Percentiles rank a stretch among this genome's conserved stretches.
phyloP scores from a whole-genome alignment of 2,329 filamentous ascomycete species.

The Aspergillus ochraceoroseus region DNA sequence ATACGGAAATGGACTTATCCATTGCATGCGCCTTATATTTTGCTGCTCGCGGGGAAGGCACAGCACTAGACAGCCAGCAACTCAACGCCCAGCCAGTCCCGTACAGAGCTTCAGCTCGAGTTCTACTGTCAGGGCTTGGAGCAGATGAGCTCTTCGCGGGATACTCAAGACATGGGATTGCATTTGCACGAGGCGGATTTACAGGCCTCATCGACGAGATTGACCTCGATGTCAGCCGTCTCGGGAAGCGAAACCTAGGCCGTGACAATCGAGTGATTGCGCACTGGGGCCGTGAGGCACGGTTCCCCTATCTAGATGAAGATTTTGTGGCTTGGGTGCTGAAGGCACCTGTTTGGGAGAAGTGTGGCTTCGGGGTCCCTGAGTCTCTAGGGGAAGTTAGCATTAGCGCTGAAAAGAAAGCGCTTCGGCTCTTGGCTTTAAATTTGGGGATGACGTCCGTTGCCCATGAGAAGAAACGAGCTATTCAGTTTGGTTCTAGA shows the following conservation, averaged over 20 bases:
- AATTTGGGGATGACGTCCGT: conserved; percentile 66
- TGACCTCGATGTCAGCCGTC: conserved; percentile 73
- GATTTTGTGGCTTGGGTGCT: conserved; percentile 77
- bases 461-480: conserved; percentile 85
- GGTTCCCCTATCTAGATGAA: conserved; percentile 90
- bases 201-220: conserved; percentile 72
- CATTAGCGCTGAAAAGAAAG: conserved; percentile 74
- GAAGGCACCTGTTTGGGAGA: conserved; percentile 67
- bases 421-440: conserved; percentile 71
- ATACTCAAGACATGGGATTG: conserved; percentile 76
- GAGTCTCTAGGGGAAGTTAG: conserved; percentile 24
- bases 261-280: conserved; percentile 88
- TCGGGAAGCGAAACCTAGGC: conserved; percentile 91
- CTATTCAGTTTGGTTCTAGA: conserved; percentile 77
- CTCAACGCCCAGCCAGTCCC: conserved; percentile 18
- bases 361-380: conserved; percentile 73
- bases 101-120: conserved; percentile 69
- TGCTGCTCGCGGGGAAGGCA: conserved; percentile 68
- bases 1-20: conserved; percentile 97
- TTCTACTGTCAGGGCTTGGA: conserved; percentile 85
- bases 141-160: conserved; percentile 96
- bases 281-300: conserved; percentile 80
- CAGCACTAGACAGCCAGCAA: conserved; percentile 34
- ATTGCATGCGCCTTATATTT: conserved; percentile 95
- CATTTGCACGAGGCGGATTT: conserved; percentile 66